A percentile compares a stretch with the other conserved stretches of the same genome.
Evolutionary conservation across 768 basidiomycete species (phyloP).

Genomic region (Mycena crocata): DNA sequence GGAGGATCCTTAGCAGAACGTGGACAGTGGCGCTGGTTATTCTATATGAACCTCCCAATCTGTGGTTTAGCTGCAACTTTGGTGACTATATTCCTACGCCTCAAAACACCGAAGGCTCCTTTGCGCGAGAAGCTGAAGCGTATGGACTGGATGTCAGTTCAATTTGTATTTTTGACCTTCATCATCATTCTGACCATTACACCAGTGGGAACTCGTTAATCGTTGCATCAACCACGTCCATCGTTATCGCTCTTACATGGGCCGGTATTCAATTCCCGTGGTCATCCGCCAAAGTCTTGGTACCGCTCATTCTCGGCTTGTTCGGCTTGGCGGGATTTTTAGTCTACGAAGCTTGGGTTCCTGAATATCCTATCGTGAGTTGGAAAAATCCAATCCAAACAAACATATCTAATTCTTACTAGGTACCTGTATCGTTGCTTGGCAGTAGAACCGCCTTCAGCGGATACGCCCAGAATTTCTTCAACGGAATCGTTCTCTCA

Average conservation of each 20-base stretch:
- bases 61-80: background rate
- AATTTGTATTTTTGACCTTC: background rate
- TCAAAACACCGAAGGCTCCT: constrained; percentile 43
- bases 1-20: constrained; percentile 48
- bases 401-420: constrained; percentile 32
- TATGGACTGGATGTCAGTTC: constrained; percentile 60
- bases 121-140: constrained; percentile 48
- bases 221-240: constrained; percentile 47
- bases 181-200: background rate
- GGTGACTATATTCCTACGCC: background rate
- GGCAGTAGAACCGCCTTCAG: background rate
- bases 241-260: constrained; percentile 58
- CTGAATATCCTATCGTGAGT: constrained; percentile 43
- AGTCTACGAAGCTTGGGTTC: constrained; percentile 48
- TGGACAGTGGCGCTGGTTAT: constrained; percentile 54
- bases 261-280: constrained; percentile 58
- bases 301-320: constrained; percentile 56
- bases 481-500: no score
- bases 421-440: background rate
- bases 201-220: constrained; percentile 56
- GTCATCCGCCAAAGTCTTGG: constrained; percentile 53
- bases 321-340: constrained; percentile 52
- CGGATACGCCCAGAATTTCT: no score
- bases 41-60: constrained; percentile 49
- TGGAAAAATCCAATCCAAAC: background rate